These are phyloP conservation scores for Chlorella ohadii DNA, from an alignment of 139 green algal species.

Conservation along the genomic window DNA sequence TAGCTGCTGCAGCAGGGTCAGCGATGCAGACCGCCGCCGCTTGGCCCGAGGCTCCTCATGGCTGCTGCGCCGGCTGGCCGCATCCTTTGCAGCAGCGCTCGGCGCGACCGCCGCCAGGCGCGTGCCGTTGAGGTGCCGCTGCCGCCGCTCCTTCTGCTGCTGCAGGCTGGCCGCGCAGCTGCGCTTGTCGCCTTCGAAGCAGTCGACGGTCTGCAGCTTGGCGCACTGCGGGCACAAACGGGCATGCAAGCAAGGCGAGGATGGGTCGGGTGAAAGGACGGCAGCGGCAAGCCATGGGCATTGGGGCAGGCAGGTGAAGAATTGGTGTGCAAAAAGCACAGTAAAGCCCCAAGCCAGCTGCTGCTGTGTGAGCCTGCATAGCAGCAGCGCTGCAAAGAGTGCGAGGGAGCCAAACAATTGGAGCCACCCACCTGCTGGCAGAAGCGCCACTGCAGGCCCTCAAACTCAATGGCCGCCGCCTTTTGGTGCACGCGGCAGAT, in stretches of 20 bases:
- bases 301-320: too few species aligned
- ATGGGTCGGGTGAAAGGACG: too few species aligned
- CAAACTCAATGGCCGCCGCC: background rate
- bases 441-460: background rate
- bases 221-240: background rate
- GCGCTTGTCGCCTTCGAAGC: background rate
- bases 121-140: background rate
- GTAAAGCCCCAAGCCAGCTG: too few species aligned
- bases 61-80: background rate
- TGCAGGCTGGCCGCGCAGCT: slow-evolving; percentile 3
- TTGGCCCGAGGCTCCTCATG: too few species aligned
- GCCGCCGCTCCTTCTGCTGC: slow-evolving; percentile 12
- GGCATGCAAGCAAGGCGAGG: background rate
- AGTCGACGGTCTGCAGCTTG: background rate
- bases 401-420: too few species aligned
- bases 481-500: slow-evolving; percentile 2
- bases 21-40: too few species aligned
- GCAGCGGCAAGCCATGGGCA: too few species aligned
- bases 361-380: too few species aligned
- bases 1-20: too few species aligned
- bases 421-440: slow-evolving; percentile 9
- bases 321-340: too few species aligned
- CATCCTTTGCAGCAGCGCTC: background rate
- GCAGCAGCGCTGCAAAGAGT: too few species aligned
- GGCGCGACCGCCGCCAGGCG: too few species aligned